Base-by-base conservation (phyloP, 192 early-diverging fungal species). In the Chytriomyces confervae region DNA sequence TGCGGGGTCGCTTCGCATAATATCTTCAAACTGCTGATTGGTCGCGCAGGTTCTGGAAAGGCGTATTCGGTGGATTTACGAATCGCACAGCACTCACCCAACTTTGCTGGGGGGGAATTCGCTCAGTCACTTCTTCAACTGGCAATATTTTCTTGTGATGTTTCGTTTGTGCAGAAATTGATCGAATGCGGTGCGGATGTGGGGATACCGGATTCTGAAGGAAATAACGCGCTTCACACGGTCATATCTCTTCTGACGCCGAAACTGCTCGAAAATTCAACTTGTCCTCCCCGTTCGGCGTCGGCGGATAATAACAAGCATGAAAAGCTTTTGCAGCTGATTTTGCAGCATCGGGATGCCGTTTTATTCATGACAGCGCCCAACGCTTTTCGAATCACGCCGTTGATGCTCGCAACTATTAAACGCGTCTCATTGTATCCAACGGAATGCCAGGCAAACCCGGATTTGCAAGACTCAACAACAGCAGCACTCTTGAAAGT, bases 391-490 rank as follows among this genome's bases (percentile, higher is more conserved):
- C 24, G 67, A 18, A 36, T 69, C 16, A 69, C 67, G n/a, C 67
- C 67, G 16, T 24, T 69, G 43, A 69, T 69, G 67, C 46, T 47
- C 47, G 67, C 67, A 18, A 43, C 44, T 18, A 36, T 69, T 11
- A 48, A 48, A 36, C 36, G 36, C 4, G 46, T 57, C 20, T 20
- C 13, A 57, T 57, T 57, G 13, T 13, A n/a, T 4, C 20, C 36
- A 36, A 36, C 2, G 36, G 36, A 36, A 36, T 36, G 36, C 4
- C 36, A 36, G 36, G 36, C 36, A 36, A 36, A 36, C 36, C 36
- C 36, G 36, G 36, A 36, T 36, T 36, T 36, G 36, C 36, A 36
- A 36, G 36, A 36, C 36, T 36, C 36, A 36, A 36, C 36, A 36
- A 36, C 36, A 36, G 53, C 53, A 57, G 53, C 13, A 57, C 13